A percentile compares a stretch with the other conserved stretches of the same genome.
Evolutionary conservation across 2,329 filamentous ascomycete genomes (phyloP).

Genomic region (Monosporascus sp.): DNA sequence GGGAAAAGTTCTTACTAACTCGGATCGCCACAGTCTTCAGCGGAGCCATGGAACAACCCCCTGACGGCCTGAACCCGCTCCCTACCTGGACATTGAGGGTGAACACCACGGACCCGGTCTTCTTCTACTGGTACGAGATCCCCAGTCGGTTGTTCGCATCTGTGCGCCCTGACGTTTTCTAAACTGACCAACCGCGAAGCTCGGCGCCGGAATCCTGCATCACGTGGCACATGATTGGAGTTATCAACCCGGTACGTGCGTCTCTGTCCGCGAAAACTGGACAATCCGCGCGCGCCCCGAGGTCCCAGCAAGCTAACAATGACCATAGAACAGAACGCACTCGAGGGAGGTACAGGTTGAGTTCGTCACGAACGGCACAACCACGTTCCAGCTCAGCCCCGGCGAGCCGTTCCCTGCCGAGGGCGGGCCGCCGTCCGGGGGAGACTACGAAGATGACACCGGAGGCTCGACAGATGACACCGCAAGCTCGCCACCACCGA

Average conservation of each 20-base stretch:
- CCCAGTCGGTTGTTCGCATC: not conserved
- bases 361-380: slow-evolving; percentile 34
- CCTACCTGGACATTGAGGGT: slow-evolving; percentile 30
- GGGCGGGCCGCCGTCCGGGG: slow-evolving; percentile 7
- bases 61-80: slow-evolving; percentile 15
- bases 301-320: slow-evolving; percentile 4
- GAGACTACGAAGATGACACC: slow-evolving; percentile 13
- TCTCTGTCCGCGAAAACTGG: not conserved
- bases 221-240: slow-evolving; percentile 65
- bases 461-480: slow-evolving; percentile 11
- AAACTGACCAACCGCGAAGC: slow-evolving; percentile 4
- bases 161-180: not conserved
- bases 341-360: slow-evolving; percentile 43
- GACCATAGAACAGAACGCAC: slow-evolving; percentile 36
- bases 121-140: slow-evolving; percentile 54
- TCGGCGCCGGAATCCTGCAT: slow-evolving; percentile 62
- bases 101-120: slow-evolving; percentile 42
- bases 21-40: slow-evolving; percentile 37
- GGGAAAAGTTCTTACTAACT: not conserved
- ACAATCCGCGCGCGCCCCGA: not conserved
- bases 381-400: slow-evolving; percentile 49
- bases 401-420: slow-evolving; percentile 50
- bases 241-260: slow-evolving; percentile 59
- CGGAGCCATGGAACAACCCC: slow-evolving; percentile 24
- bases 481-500: slow-evolving; percentile 8